Evolutionary conservation across 768 basidiomycete genomes (phyloP), one percentile per base, ranked within the genome.

Genomic region (Terana coerulea): DNA sequence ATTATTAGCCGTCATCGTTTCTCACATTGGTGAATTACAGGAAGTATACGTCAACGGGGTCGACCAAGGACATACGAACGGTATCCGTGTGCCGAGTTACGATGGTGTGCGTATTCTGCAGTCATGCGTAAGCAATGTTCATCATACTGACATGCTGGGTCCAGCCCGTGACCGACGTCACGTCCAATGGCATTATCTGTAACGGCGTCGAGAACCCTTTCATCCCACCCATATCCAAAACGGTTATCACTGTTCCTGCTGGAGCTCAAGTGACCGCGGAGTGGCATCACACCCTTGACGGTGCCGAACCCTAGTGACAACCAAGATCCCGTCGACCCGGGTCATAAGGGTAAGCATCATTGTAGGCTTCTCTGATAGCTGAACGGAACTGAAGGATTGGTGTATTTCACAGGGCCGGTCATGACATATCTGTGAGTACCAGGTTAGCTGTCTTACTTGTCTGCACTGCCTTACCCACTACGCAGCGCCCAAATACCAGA

Each of bases 141-240:
- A 37, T 35, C 17, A 12, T 30, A 36, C 15, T 2, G 12, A 2
- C 35, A 39, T 35, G 5, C 31, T 24, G 5, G 28, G 24, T 22
- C 9, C 22, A 80, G 79, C 79, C 80, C n/a, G 80, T 84, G 52
- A 78, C 64, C 15, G 76, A 81, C 59, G 78, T 82, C 12, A 78
- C 72, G 5, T 78, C 77, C 0, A 78, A 78, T 64, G 75, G 72
- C 46, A 19, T 76, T 37, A 81, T 81, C 52, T 82, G 81, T 71
- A 83, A 83, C 45, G 78, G 80, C 21, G 79, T 53, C n/a, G 52
- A 53, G 35, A 53, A 57, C 47, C 55, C 55, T 1, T 57, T 49
- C 47, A 51, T 49, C 12, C 51, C 49, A 28, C 55, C 55, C 17
- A 47, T 57, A 8, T 57, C 55, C 2, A 24, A 43, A 31, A 47